Conservation (phyloP, 768 basidiomycete genomes). For the Fistulinella prunicolor region DNA sequence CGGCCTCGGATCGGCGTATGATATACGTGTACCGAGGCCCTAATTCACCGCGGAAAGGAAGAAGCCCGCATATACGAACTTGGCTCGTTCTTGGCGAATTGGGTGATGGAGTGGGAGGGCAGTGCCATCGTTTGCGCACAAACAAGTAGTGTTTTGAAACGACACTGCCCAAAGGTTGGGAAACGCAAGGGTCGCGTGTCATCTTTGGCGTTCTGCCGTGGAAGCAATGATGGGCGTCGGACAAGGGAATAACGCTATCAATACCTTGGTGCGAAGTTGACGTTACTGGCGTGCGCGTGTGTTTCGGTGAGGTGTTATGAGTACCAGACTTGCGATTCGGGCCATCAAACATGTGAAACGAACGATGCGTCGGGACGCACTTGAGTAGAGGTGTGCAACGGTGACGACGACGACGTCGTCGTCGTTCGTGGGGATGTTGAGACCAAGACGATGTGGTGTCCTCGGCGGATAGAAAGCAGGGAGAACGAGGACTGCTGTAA, state of each 20-base stretch:
- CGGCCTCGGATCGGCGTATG: not conserved
- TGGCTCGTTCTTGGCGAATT: not conserved
- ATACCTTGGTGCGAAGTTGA: constrained; percentile 7
- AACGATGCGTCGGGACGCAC: constrained; percentile 18
- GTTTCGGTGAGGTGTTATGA: constrained; percentile 15
- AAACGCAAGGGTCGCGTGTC: not conserved
- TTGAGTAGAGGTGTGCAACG: constrained; percentile 9
- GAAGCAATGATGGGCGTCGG: not conserved
- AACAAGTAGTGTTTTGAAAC: not conserved
- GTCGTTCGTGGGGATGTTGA: constrained; percentile 1
- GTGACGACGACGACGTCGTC: too few species aligned
- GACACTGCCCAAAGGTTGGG: not conserved
- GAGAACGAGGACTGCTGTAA: not conserved
- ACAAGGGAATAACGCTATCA: not conserved
- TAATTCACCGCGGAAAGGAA: not conserved
- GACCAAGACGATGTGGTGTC: not conserved
- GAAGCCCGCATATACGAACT: not conserved
- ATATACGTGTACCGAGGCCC: not conserved
- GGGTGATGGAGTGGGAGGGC: not conserved
- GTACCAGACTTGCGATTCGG: not conserved
- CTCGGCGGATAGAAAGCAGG: constrained; percentile 4
- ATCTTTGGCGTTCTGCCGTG: not conserved
- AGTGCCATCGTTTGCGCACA: not conserved
- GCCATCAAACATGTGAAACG: constrained; percentile 14
- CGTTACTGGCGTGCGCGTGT: constrained; percentile 7